Evolutionary conservation across 2,329 filamentous ascomycete genomes (phyloP), one percentile per base, ranked within the genome.

Genomic region (Stagonosporopsis tanaceti): DNA sequence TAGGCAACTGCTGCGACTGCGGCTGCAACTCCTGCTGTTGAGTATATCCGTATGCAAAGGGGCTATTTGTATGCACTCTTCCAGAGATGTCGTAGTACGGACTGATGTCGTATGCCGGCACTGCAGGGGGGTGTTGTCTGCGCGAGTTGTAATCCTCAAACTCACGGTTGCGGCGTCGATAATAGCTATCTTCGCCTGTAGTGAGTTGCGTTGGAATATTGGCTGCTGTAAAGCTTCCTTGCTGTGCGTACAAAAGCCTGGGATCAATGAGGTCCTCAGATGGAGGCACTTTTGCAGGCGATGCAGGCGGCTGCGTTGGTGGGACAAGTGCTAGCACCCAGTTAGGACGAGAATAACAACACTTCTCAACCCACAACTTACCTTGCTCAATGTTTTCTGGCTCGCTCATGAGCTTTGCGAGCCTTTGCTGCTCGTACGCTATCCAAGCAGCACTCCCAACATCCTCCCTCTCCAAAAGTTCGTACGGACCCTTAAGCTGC

Each of bases 401-500:
- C 24, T 47, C 37, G 12, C 28, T 2, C 9, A 39, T n/a, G 9
- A 30, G 22, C 1, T 25, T 14, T 4, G 20, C n/a, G 2, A 58
- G 25, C n/a, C 53, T 45, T 25, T 34, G 22, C 20, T 20, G 27
- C 15, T 62, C 53, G 30, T 59, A 39, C 28, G 47, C 35, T 3
- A 40, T 25, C 60, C 62, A 64, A 14, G 53, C 42, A 14, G 22
- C 46, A 22, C 62, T 62, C 15, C 34, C 59, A 24, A 57, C 30
- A 25, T 54, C 39, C 9, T 28, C 30, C 12, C 62, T 48, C 15
- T 35, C 51, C n/a, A 60, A 32, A 15, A 65, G 35, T 44, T 61
- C 56, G 25, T 52, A 63, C 7, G 58, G 56, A 5, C 61, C 62
- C n/a, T 60, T 63, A 0, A 60, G 17, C 24, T 63, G 62, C 14